A percentile compares a stretch with the other conserved stretches of the same genome.
These are phyloP conservation scores for Globisporangium nagaii DNA, from an alignment of 352 stramenopile species.

Conservation along the genomic window DNA sequence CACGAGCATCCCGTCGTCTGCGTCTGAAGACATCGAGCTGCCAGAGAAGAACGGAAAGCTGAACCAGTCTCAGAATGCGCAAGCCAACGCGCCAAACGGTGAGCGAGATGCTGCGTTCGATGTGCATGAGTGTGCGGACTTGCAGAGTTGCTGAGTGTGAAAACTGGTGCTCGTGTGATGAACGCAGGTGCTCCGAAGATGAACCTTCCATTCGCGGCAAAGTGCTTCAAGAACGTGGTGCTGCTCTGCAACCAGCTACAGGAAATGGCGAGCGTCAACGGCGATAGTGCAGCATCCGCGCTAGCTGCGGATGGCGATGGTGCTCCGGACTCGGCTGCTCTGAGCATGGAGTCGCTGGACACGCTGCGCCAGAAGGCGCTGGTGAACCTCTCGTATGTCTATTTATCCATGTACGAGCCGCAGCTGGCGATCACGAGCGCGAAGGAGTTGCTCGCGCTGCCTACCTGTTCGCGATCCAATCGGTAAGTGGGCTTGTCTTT, in stretches of 20 bases:
- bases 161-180: not conserved
- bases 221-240: conserved; percentile 87
- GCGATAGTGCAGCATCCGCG: conserved; percentile 14
- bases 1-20: conserved; percentile 48
- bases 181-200: conserved; percentile 51
- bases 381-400: conserved; percentile 86
- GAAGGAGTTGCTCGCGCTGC: conserved; percentile 67
- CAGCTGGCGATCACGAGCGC: conserved; percentile 80
- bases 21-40: conserved; percentile 63
- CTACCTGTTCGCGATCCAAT: conserved; percentile 69
- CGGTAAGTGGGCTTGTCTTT: conserved; percentile 18
- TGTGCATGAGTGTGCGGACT: no score
- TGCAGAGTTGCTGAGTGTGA: no score
- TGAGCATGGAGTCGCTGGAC: conserved; percentile 56
- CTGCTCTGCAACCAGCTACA: conserved; percentile 79
- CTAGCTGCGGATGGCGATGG: conserved; percentile 10
- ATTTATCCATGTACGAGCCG: conserved; percentile 89
- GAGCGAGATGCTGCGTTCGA: not conserved
- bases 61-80: conserved; percentile 22
- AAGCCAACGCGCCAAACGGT: conserved; percentile 31
- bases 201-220: conserved; percentile 79
- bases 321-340: conserved; percentile 18
- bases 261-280: conserved; percentile 29
- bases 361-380: conserved; percentile 79
- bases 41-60: conserved; percentile 45